phyloP scores from a whole-genome alignment of 192 early-diverging fungal genomes.

The Linnemannia zychae region DNA sequence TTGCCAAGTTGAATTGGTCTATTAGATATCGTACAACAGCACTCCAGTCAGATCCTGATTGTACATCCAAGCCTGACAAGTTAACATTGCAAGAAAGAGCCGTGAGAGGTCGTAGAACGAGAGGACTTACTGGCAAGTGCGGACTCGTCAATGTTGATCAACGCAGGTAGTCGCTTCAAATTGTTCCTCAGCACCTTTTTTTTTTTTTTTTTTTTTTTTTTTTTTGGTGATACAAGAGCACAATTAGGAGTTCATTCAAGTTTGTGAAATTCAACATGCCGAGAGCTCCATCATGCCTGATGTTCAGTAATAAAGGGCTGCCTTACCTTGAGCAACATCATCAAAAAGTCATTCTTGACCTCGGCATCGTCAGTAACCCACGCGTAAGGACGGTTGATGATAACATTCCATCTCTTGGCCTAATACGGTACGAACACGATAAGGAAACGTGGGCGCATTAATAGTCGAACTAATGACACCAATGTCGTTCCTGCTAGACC shows the following conservation, averaged over 20 bases:
- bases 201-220: slow-evolving; percentile 8
- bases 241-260: background rate
- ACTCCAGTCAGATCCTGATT: background rate
- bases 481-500: too few species aligned
- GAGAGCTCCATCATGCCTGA: background rate
- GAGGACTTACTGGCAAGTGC: slow-evolving; percentile 46
- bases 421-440: slow-evolving; percentile 6
- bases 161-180: slow-evolving; percentile 58
- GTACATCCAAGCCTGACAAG: background rate
- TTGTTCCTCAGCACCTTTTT: slow-evolving; percentile 59
- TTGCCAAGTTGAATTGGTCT: slow-evolving; percentile 48
- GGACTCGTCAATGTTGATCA: slow-evolving; percentile 65
- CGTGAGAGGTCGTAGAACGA: too few species aligned
- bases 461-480: background rate
- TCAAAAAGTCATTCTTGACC: slow-evolving; percentile 66
- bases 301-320: background rate
- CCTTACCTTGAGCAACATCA: slow-evolving; percentile 55
- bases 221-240: background rate
- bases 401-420: slow-evolving; percentile 62
- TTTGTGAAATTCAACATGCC: background rate
- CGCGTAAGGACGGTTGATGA: slow-evolving; percentile 64
- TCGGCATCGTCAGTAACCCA: slow-evolving; percentile 64
- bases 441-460: background rate
- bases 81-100: background rate
- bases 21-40: background rate